Evolutionary conservation across 371 early-diverging fungal species (phyloP).

Genomic region (Lichtheimia ornata): DNA sequence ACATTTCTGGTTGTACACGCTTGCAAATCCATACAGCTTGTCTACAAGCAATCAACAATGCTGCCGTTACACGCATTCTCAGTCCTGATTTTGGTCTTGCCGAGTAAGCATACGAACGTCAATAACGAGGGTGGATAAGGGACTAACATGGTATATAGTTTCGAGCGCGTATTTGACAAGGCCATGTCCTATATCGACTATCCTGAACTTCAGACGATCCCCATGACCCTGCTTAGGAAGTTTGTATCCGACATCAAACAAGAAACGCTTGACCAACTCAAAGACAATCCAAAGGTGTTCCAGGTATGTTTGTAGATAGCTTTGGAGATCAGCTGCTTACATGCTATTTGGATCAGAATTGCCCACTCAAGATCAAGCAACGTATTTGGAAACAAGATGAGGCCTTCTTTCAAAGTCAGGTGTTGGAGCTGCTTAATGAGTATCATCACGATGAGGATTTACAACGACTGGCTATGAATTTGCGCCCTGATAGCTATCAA

Average conservation of each 20-base stretch:
- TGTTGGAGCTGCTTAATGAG: slow-evolving; percentile 39
- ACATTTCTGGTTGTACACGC: slow-evolving; percentile 58
- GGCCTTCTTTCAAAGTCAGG: slow-evolving; percentile 39
- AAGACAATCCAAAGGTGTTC: slow-evolving; percentile 49
- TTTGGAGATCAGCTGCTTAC: neutral
- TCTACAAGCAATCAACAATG: slow-evolving; percentile 55
- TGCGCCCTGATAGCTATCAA: slow-evolving; percentile 49
- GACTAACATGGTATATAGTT: slow-evolving; percentile 25
- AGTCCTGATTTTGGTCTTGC: slow-evolving; percentile 43
- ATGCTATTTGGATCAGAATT: slow-evolving; percentile 19
- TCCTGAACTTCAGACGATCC: slow-evolving; percentile 62
- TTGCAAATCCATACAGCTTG: slow-evolving; percentile 57
- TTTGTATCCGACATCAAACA: slow-evolving; percentile 54
- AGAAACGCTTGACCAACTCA: slow-evolving; percentile 52
- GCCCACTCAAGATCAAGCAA: slow-evolving; percentile 43
- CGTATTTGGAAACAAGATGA: slow-evolving; percentile 55
- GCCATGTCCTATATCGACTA: slow-evolving; percentile 59
- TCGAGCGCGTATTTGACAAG: slow-evolving; percentile 46
- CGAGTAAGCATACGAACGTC: slow-evolving; percentile 30
- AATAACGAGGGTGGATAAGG: neutral
- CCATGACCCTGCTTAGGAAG: slow-evolving; percentile 61
- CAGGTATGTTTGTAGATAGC: slow-evolving; percentile 19
- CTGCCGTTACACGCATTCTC: slow-evolving; percentile 36
- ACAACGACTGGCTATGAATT: slow-evolving; percentile 47
- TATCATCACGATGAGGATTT: slow-evolving; percentile 48